Evolutionary conservation across 2,329 filamentous ascomycete genomes (phyloP), one percentile per base, ranked within the genome.

Genomic region (Curvularia sp.): DNA sequence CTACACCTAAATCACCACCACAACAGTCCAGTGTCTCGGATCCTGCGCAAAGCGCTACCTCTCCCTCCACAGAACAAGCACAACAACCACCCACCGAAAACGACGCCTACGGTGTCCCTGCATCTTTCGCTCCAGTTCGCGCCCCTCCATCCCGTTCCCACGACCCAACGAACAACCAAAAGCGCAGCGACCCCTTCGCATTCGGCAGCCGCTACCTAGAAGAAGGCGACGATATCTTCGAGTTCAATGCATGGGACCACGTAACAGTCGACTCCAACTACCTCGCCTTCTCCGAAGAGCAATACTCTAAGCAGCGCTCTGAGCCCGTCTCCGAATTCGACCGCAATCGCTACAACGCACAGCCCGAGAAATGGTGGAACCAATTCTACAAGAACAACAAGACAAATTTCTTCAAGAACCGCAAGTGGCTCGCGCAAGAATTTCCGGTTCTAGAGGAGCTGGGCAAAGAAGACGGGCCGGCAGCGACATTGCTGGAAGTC

Each of bases 181-280:
- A 98, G 81, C 87, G 92, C 70, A 91, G 82, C 74, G 93, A 97
- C 74, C 95, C 95, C 18, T 99, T 98, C 78, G 90, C 96, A 78
- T 99, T 99, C 77, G 95, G 95, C 60, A 95, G 91, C 47, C 91
- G 94, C 59, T 91, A 86, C 72, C 86, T 99, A 50, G 87, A 90
- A 70, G 84, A 94, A 76, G 87, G 88, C 73, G 93, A 97, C 80
- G 85, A 98, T 75, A 91, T 96, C 71, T 99, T 94, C 80, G 90
- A 96, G 77, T 97, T 95, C 86, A 99, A 99, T 78, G 95, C 95
- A 36, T 99, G 95, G 95, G 95, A 99, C 77, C 94, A 99, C 76
- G 95, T 98, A 74, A 89, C 94, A 79, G 93, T 93, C 75, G 94
- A 98, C 80, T 87, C 92, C 68, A 84, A 88, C 39, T 98, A 97